Evolutionary conservation across 495 filamentous ascomycete genomes (phyloP).

Genomic region (Penicillium silybi): DNA sequence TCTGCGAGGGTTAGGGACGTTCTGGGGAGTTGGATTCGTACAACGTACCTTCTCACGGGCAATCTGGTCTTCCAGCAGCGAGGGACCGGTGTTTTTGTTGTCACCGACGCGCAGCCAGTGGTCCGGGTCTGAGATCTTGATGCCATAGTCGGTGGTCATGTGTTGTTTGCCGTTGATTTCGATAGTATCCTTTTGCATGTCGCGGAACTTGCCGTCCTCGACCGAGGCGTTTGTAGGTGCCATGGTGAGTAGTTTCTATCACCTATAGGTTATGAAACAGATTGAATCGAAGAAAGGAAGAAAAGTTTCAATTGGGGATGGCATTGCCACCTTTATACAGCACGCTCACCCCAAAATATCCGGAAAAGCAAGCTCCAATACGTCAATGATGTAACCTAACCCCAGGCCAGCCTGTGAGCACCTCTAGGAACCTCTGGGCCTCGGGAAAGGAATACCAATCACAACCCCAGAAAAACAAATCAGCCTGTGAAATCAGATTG

Average conservation of each 20-base stretch:
- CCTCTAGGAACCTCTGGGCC: too few relatives aligned
- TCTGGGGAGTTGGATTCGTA: neutral
- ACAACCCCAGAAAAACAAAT: neutral
- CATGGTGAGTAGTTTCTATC: neutral
- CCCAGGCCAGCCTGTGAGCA: too few relatives aligned
- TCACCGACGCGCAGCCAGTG: conserved; percentile 70
- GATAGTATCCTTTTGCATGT: conserved; percentile 32
- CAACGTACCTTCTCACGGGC: conserved; percentile 67
- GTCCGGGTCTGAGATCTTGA: conserved; percentile 69
- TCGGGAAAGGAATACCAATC: neutral
- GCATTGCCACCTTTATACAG: neutral
- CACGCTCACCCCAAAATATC: neutral
- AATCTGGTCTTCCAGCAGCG: conserved; percentile 79
- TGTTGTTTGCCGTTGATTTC: conserved; percentile 34
- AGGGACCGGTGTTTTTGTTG: conserved; percentile 60
- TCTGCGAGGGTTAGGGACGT: conserved; percentile 39
- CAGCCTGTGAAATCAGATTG: neutral
- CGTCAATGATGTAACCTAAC: neutral
- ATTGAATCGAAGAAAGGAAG: neutral
- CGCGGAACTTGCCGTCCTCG: conserved; percentile 24
- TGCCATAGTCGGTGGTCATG: conserved; percentile 76
- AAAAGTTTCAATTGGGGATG: too few relatives aligned
- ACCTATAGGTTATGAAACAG: neutral
- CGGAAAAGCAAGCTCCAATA: neutral
- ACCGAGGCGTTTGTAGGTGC: conserved; percentile 1